Evolutionary conservation across 1,284 basidiomycete species (phyloP).

Genomic region (Leccinum huronense): DNA sequence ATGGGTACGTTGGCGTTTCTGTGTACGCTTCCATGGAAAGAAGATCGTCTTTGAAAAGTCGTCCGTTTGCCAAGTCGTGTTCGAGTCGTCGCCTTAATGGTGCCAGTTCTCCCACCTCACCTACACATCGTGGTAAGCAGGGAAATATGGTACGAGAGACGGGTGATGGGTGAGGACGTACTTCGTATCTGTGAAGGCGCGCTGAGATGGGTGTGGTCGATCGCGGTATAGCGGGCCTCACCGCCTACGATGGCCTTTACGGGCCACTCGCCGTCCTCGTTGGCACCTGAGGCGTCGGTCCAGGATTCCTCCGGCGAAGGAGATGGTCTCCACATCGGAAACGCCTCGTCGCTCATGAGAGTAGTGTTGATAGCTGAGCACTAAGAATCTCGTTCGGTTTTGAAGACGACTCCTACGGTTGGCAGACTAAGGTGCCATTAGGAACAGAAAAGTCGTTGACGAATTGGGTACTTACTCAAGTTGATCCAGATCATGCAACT

Average conservation of each 20-base stretch:
- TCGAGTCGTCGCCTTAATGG: slow-evolving; percentile 35
- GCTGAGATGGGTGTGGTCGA: slow-evolving; percentile 8
- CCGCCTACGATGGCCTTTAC: slow-evolving; percentile 40
- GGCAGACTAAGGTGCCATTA: slow-evolving; percentile 57
- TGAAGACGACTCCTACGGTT: slow-evolving; percentile 90
- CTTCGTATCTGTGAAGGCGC: slow-evolving; percentile 34
- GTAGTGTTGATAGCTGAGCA: neutral
- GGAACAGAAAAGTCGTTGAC: slow-evolving; percentile 4
- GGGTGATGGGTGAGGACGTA: slow-evolving; percentile 17
- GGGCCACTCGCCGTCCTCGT: slow-evolving; percentile 37
- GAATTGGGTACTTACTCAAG: slow-evolving; percentile 68
- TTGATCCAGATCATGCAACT: slow-evolving; percentile 95
- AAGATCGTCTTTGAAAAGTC: slow-evolving; percentile 26
- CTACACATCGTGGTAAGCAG: slow-evolving; percentile 28
- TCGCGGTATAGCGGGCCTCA: slow-evolving; percentile 16
- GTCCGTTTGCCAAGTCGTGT: slow-evolving; percentile 42
- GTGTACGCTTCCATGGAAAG: slow-evolving; percentile 31
- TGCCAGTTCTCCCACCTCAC: slow-evolving; percentile 42
- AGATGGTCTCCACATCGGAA: slow-evolving; percentile 32
- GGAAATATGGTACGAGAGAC: neutral
- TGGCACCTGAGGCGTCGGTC: slow-evolving; percentile 33
- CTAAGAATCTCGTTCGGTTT: too few species aligned
- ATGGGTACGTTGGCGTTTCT: slow-evolving; percentile 15
- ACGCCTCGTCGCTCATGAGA: slow-evolving; percentile 3
- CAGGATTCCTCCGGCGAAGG: slow-evolving; percentile 37